Conservation (phyloP, 768 basidiomycete species). For the Mycena chlorophos region DNA sequence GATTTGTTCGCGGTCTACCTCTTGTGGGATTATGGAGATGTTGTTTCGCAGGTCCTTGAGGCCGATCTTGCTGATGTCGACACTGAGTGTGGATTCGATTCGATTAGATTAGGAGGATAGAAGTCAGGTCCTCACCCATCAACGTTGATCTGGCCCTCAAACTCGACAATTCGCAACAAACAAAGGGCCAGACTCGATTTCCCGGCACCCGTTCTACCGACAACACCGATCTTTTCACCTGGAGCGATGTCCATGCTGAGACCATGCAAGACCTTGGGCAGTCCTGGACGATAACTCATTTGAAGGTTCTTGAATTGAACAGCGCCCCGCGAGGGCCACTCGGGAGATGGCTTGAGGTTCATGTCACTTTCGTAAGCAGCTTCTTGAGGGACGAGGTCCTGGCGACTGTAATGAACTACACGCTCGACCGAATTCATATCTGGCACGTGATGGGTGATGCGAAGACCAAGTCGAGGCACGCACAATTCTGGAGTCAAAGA, state of each 20-base stretch:
- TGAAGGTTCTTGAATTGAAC: conserved; percentile 61
- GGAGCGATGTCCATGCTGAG: conserved; percentile 58
- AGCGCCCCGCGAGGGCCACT: conserved; percentile 65
- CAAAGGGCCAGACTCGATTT: conserved; percentile 65
- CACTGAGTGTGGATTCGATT: conserved; percentile 30
- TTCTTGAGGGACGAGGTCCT: conserved; percentile 59
- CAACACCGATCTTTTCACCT: conserved; percentile 78
- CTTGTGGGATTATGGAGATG: conserved; percentile 69
- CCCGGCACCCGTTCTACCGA: conserved; percentile 59
- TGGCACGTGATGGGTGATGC: too few species aligned
- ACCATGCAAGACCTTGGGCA: conserved; percentile 71
- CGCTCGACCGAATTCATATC: conserved; percentile 69
- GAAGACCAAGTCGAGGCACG: too few species aligned
- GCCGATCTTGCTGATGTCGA: conserved; percentile 71
- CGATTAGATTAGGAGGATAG: background rate
- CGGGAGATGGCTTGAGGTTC: conserved; percentile 50
- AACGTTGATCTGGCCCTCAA: conserved; percentile 60
- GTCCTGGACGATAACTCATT: conserved; percentile 66
- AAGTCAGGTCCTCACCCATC: conserved; percentile 65
- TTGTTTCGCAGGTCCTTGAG: conserved; percentile 60
- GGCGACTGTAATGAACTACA: conserved; percentile 56
- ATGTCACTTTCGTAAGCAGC: conserved; percentile 57
- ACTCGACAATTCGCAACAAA: conserved; percentile 70
- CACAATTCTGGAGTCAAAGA: too few species aligned
- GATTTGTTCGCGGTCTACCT: conserved; percentile 34